Evolutionary conservation across 139 green algal genomes (phyloP), one percentile per base, ranked within the genome.

Genomic region (Edaphochlamys debaryana): DNA sequence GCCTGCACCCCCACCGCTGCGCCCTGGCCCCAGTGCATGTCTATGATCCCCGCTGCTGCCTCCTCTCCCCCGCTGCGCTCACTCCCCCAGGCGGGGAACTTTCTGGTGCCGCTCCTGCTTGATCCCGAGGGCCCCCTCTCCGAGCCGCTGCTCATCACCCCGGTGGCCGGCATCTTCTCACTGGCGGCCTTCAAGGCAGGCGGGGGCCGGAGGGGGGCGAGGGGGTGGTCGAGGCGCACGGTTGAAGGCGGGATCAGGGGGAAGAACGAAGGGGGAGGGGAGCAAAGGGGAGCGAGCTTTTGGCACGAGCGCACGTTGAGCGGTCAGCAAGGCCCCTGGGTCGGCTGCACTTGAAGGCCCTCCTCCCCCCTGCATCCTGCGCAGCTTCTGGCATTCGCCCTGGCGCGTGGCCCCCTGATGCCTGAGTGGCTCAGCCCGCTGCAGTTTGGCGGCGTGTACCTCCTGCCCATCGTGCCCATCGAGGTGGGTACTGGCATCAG

Each of bases 171-270:
- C 7, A 30, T 76, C 25, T 79, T 86, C 56, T 86, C 80, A 0
- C 69, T 86, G 54, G 69, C 69, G 2, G 80, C 80, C 13, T 86
- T 86, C 80, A 86, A 86, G 80, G 80, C 71, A 29, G 11, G n/a
- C n/a, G 69, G 11, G 40, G n/a, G 8, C 29, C 23, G 62, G 29
- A 40, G 29, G 7, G 62, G 32, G 62, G 62, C 62, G 62, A 68
- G 40, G 11, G 38, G 9, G 23, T n/a, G 27, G 19, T 50, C 13
- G 11, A 34, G 1, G 29, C 3, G 38, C 19, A 11, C 4, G 63
- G 20, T 4, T 11, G 63, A 8, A 6, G 63, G 32, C 3, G 3
- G 29, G 29, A 6, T 37, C 4, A 4, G 38, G 29, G 30, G 27
- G 30, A 5, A 37, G 27, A 45, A 11, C 34, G 20, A 20, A 63